Base-by-base conservation (phyloP, 73 alveolate genomes). In the Paramecium sexaurelia region DNA sequence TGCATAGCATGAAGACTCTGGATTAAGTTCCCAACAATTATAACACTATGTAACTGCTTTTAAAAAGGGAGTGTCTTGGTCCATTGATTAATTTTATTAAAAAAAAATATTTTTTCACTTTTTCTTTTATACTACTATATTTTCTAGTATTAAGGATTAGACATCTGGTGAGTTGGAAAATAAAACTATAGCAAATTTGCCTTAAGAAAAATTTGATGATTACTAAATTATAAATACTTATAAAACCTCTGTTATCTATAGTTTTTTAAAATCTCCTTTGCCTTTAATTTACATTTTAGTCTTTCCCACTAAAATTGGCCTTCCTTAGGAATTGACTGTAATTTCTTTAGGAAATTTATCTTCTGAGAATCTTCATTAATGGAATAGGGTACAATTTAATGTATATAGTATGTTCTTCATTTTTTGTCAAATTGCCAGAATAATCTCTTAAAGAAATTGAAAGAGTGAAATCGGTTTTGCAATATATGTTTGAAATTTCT, bases 301-400 rank as follows among this genome's bases (percentile, higher is more conserved):
- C 32, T n/a, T 71, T 29, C 86, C 86, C n/a, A 27, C 7, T 5
- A 71, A 1, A 20, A 71, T 36, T 6, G 86, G 86, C 56, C 35
- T 71, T 35, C 86, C 86, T 71, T 32, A 8, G 55, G 32, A 27
- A 19, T 71, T 71, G 55, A 33, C 43, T 22, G 86, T 71, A n/a
- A 71, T 37, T 37, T 36, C 56, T 37, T 36, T 32, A 27, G 86
- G 86, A 71, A 71, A 71, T 36, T 71, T 71, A 33, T 71, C 86
- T 19, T 57, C 55, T 33, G 86, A 27, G 17, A 33, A 71, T 71
- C 86, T 71, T 27, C 32, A 51, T 51, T 51, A 51, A 7, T 17
- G 67, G 67, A 51, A 51, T 51, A 51, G 67, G 67, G 67, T 51
- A 51, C 67, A 51, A 51, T 51, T 51, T 51, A 17, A 51, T 51